Conservation (phyloP, 371 early-diverging fungal species). For the Mortierella sp. region DNA sequence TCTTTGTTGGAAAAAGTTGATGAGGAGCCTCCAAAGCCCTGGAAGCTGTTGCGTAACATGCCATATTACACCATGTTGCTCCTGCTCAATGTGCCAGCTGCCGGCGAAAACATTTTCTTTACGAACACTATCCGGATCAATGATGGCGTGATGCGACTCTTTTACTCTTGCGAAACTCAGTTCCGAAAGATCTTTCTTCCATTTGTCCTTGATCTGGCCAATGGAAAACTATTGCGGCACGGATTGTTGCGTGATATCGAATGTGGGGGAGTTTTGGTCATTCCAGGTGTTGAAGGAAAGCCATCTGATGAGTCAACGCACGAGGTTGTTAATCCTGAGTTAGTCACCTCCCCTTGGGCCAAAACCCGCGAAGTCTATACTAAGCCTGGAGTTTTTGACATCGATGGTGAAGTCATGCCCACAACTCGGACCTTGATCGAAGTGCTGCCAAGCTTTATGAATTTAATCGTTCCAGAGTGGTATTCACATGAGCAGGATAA, state of each 20-base stretch:
- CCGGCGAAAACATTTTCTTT: conserved; percentile 26
- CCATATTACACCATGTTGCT: conserved; percentile 38
- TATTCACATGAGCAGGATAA: conserved; percentile 14
- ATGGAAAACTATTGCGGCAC: conserved; percentile 35
- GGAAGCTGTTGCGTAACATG: conserved; percentile 33
- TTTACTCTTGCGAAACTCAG: conserved; percentile 43
- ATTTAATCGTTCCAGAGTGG: conserved; percentile 44
- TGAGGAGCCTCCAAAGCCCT: conserved; percentile 29
- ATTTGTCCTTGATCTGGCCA: conserved; percentile 35
- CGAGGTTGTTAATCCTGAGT: conserved; percentile 22
- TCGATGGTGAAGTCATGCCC: conserved; percentile 45
- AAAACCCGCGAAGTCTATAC: conserved; percentile 14
- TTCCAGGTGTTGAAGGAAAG: conserved; percentile 37
- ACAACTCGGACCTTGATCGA: conserved; percentile 43
- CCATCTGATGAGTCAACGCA: conserved; percentile 22
- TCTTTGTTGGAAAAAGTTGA: conserved; percentile 9
- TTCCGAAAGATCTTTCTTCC: conserved; percentile 36
- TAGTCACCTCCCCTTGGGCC: conserved; percentile 14
- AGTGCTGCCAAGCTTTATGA: conserved; percentile 37
- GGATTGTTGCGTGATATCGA: conserved; percentile 35
- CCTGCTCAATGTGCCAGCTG: conserved; percentile 18
- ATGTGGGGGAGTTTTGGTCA: conserved; percentile 33
- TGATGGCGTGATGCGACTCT: conserved; percentile 42
- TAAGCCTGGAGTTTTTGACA: conserved; percentile 40
- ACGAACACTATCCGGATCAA: conserved; percentile 36